These are phyloP conservation scores for Biscutella laevigata DNA, from an alignment of 441 rosid species.

Conservation along the genomic window DNA sequence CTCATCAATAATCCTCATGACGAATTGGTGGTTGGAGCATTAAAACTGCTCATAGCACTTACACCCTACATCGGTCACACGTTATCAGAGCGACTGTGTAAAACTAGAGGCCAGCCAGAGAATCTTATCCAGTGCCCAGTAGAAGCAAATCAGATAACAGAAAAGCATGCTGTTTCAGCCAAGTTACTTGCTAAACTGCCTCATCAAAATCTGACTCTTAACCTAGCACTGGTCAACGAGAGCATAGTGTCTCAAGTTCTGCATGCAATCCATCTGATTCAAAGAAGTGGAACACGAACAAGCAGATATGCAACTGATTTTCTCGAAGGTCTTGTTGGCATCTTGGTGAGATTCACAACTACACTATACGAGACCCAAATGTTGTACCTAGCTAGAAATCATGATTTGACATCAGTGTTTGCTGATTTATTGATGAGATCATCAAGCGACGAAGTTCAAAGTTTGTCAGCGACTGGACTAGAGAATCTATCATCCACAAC, in stretches of 20 bases:
- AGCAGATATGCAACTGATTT: slow-evolving; percentile 57
- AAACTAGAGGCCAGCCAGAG: slow-evolving; percentile 68
- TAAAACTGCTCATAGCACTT: slow-evolving; percentile 55
- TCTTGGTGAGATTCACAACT: slow-evolving; percentile 79
- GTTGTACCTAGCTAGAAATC: slow-evolving; percentile 50
- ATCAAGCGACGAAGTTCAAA: slow-evolving; percentile 76
- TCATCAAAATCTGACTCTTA: slow-evolving; percentile 69
- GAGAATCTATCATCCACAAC: slow-evolving; percentile 76
- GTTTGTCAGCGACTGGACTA: slow-evolving; percentile 71
- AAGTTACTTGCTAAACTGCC: slow-evolving; percentile 71
- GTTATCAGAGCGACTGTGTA: slow-evolving; percentile 66
- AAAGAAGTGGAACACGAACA: slow-evolving; percentile 49
- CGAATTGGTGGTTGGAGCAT: slow-evolving; percentile 54
- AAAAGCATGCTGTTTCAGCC: slow-evolving; percentile 71
- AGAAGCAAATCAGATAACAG: slow-evolving; percentile 44
- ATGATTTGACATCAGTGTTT: slow-evolving; percentile 59
- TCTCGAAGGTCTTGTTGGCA: slow-evolving; percentile 74
- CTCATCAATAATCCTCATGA: slow-evolving; percentile 67
- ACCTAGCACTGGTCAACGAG: slow-evolving; percentile 49
- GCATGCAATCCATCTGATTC: slow-evolving; percentile 44
- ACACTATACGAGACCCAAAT: slow-evolving; percentile 68
- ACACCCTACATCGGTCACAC: slow-evolving; percentile 61
- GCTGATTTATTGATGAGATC: slow-evolving; percentile 69
- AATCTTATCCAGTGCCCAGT: slow-evolving; percentile 41
- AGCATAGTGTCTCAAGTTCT: slow-evolving; percentile 48